Percentiles rank a stretch among this genome's conserved stretches.
Evolutionary conservation across 1,284 basidiomycete species (phyloP).

Genomic region (Volvariella volvacea): DNA sequence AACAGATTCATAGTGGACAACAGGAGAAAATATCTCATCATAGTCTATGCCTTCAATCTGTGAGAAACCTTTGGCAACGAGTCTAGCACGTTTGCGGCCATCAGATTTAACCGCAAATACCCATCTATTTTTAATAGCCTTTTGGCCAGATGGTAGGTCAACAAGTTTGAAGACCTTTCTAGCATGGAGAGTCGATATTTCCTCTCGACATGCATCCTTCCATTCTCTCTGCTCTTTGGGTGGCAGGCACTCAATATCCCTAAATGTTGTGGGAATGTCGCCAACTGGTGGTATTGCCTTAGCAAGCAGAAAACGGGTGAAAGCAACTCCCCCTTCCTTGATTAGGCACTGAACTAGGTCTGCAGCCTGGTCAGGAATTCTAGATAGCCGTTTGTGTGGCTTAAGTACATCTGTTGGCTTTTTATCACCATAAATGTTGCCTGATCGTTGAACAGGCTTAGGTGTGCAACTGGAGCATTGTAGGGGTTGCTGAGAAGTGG

Average conservation of each 20-base stretch:
- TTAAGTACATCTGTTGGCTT: no score
- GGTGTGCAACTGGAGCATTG: no score
- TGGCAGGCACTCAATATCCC: background rate
- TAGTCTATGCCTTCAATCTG: background rate
- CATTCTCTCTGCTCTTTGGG: conserved; percentile 9
- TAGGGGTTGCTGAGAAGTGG: no score
- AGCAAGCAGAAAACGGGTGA: conserved; percentile 8
- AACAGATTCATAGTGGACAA: conserved; percentile 19
- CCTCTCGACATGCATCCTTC: conserved; percentile 11
- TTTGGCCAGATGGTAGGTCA: background rate
- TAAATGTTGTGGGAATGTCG: background rate
- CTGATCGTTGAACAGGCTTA: no score
- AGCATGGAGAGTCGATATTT: conserved; percentile 9
- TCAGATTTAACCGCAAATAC: background rate
- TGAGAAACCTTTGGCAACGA: conserved; percentile 1
- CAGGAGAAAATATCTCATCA: conserved; percentile 21
- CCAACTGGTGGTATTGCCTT: conserved; percentile 6
- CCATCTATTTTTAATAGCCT: conserved; percentile 4
- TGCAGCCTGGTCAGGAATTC: no score
- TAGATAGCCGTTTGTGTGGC: no score
- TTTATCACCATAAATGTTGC: no score
- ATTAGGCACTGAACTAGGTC: background rate
- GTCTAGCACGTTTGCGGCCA: background rate
- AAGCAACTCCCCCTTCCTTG: conserved; percentile 13
- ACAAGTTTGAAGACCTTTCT: conserved; percentile 14